These are phyloP conservation scores for Phalaenopsis hybrid DNA, from an alignment of 116 monocot species.

Conservation along the genomic window DNA sequence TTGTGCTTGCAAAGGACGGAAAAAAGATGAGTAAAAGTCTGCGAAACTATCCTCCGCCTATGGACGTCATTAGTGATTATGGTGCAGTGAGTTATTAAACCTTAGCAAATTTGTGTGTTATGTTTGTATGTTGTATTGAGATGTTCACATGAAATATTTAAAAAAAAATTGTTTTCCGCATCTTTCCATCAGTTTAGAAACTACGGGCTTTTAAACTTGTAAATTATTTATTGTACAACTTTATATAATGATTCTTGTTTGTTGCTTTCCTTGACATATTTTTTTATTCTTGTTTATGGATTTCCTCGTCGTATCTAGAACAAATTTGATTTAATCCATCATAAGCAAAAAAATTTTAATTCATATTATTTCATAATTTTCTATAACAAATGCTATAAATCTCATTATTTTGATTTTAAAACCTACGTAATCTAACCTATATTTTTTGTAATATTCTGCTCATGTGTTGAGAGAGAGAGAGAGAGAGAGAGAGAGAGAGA, in stretches of 20 bases:
- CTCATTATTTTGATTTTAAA: background rate
- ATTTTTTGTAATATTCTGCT: background rate
- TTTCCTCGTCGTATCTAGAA: background rate
- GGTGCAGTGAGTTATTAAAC: constrained; percentile 67
- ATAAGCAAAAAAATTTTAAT: background rate
- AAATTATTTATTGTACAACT: background rate
- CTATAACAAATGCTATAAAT: background rate
- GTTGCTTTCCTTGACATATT: background rate
- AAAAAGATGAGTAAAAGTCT: constrained; percentile 99
- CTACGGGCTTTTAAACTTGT: background rate
- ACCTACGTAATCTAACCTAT: background rate
- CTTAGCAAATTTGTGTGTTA: background rate
- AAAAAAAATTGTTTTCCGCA: background rate
- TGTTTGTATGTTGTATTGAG: background rate
- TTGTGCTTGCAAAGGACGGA: constrained; percentile 96
- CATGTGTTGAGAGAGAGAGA: no score
- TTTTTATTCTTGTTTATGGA: no score
- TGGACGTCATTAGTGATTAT: constrained; percentile 83
- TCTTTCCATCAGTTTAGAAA: background rate
- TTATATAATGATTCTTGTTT: background rate
- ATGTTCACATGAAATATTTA: background rate
- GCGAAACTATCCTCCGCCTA: constrained; percentile 88
- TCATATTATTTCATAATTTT: background rate
- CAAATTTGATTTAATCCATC: background rate
- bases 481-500: no score